Conservation (phyloP, 345 rosid genomes). For the Bruguiera sexangula region DNA sequence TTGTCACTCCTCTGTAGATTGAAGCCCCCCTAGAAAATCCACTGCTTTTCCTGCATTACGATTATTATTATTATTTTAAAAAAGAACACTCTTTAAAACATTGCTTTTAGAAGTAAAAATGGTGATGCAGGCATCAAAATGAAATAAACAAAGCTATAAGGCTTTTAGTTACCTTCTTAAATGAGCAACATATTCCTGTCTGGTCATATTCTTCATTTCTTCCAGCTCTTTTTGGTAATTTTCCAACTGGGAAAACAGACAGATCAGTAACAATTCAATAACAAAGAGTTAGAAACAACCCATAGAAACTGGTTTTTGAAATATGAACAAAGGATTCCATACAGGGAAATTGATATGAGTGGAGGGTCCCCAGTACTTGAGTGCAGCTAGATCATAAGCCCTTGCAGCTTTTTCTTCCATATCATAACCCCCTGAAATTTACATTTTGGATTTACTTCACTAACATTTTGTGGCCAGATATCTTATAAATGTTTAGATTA, state of each 20-base stretch:
- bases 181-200: slow-evolving; percentile 94
- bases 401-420: slow-evolving; percentile 99
- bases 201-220: slow-evolving; percentile 77
- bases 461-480: neutral
- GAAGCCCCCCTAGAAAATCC: slow-evolving; percentile 99
- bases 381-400: slow-evolving; percentile 93
- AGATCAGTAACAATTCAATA: slow-evolving; percentile 4
- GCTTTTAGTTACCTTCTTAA: slow-evolving; percentile 55
- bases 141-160: neutral
- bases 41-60: slow-evolving; percentile 70
- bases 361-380: slow-evolving; percentile 98
- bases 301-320: slow-evolving; percentile 11
- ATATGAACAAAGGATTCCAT: slow-evolving; percentile 15
- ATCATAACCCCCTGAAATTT: slow-evolving; percentile 84
- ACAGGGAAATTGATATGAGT: slow-evolving; percentile 89
- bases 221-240: slow-evolving; percentile 74
- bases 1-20: slow-evolving; percentile 95
- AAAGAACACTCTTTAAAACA: neutral
- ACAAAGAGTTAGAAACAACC: slow-evolving; percentile 7
- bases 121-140: neutral
- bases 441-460: slow-evolving; percentile 25
- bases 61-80: neutral
- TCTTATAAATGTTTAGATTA: slow-evolving; percentile 1
- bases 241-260: slow-evolving; percentile 44
- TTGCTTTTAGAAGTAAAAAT: neutral